A percentile compares a stretch with the other conserved stretches of the same genome.
Conservation (phyloP, 352 stramenopile genomes). For the Elongisporangium prolatum region DNA sequence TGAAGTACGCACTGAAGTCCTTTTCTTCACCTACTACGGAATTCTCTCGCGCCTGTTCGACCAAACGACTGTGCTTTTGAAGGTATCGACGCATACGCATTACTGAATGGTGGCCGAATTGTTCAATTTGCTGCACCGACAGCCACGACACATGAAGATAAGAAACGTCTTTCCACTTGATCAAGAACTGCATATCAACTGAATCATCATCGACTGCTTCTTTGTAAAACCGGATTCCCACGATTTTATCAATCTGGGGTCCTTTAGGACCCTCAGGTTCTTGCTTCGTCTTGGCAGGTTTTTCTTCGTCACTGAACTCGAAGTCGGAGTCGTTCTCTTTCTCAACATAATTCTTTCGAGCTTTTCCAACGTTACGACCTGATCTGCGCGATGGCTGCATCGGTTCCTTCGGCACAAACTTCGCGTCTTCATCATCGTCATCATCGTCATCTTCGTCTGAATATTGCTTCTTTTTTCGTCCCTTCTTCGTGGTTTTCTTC, state of each 20-base stretch:
- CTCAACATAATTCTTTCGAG: constrained; percentile 84
- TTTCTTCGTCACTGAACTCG: constrained; percentile 70
- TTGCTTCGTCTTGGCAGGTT: constrained; percentile 20
- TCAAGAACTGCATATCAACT: constrained; percentile 94
- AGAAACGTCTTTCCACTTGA: constrained; percentile 98
- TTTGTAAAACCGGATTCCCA: constrained; percentile 85
- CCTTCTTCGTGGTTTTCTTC: constrained; percentile 66
- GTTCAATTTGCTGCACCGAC: constrained; percentile 91
- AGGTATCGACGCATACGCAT: constrained; percentile 83
- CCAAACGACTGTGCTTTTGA: constrained; percentile 82
- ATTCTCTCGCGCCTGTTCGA: constrained; percentile 73
- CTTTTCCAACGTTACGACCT: constrained; percentile 77
- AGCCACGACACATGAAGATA: constrained; percentile 99
- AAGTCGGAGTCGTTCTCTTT: constrained; percentile 68
- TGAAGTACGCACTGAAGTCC: constrained; percentile 82
- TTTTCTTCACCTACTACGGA: constrained; percentile 70
- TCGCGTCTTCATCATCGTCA: constrained; percentile 51
- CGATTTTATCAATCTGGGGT: constrained; percentile 92
- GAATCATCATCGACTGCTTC: constrained; percentile 33
- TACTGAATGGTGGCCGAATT: constrained; percentile 73
- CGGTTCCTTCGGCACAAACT: constrained; percentile 29
- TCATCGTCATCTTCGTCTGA: constrained; percentile 82
- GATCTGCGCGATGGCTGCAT: constrained; percentile 66
- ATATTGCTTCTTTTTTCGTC: constrained; percentile 54
- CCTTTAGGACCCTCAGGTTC: constrained; percentile 48